A percentile compares a stretch with the other conserved stretches of the same genome.
Evolutionary conservation across 208 protist genomes (phyloP).

Genomic region (Leishmania braziliensis): DNA sequence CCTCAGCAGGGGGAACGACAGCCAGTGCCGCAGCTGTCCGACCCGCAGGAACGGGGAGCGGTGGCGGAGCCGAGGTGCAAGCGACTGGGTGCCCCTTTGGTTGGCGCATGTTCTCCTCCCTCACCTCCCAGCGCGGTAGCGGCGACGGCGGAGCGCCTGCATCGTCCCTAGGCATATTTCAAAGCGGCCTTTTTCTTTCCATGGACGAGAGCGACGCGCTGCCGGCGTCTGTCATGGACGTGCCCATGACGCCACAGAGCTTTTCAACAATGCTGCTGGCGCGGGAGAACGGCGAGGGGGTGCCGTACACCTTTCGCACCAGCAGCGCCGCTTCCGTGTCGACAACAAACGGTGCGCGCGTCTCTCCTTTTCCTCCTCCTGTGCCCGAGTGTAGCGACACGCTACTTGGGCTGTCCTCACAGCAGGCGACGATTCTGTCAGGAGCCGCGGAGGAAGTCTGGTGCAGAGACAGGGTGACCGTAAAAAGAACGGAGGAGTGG

Average conservation of each 20-base stretch:
- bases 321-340: background rate
- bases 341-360: background rate
- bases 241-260: conserved; percentile 59
- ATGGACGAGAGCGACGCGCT: conserved; percentile 28
- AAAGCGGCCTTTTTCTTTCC: conserved; percentile 29
- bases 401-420: background rate
- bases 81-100: background rate
- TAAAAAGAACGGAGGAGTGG: conserved; percentile 4
- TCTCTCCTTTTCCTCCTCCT: background rate
- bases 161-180: conserved; percentile 16
- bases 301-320: background rate
- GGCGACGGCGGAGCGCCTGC: background rate
- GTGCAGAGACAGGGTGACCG: background rate
- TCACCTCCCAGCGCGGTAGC: background rate
- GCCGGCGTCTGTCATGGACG: conserved; percentile 26
- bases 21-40: background rate
- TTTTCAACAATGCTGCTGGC: conserved; percentile 38
- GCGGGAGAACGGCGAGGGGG: conserved; percentile 15
- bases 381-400: background rate
- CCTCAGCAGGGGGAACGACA: background rate
- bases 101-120: background rate
- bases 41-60: background rate
- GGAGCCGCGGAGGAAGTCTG: background rate
- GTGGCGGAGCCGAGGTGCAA: background rate
- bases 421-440: background rate